Conservation (phyloP, 306 rosid species). For the Pterocarpus santalinus region DNA sequence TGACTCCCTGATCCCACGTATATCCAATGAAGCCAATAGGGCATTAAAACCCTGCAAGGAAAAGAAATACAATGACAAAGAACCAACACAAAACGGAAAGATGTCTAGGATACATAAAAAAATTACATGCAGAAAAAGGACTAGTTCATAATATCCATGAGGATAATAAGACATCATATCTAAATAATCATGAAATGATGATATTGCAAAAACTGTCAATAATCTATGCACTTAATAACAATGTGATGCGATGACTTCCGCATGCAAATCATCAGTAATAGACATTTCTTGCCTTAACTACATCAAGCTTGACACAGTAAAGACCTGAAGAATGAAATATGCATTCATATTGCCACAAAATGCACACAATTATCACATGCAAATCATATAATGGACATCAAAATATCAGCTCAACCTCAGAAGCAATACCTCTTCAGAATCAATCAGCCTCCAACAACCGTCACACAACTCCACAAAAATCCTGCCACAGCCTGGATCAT, state of each 20-base stretch:
- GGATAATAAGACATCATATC: slow-evolving; percentile 15
- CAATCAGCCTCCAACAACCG: slow-evolving; percentile 79
- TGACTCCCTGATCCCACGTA: slow-evolving; percentile 81
- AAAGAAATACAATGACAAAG: slow-evolving; percentile 27
- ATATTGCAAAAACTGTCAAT: slow-evolving; percentile 5
- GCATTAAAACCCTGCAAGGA: slow-evolving; percentile 75
- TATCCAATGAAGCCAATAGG: slow-evolving; percentile 72
- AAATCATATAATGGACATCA: slow-evolving; percentile 31
- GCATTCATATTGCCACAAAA: slow-evolving; percentile 28
- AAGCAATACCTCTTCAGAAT: slow-evolving; percentile 75
- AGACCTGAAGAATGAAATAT: background rate
- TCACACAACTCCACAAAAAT: slow-evolving; percentile 76
- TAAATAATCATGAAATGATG: slow-evolving; percentile 8
- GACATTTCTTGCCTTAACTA: slow-evolving; percentile 36
- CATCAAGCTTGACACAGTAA: slow-evolving; percentile 23
- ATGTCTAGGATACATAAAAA: slow-evolving; percentile 18
- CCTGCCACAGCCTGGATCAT: slow-evolving; percentile 88
- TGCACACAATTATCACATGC: slow-evolving; percentile 19
- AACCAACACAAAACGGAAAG: slow-evolving; percentile 33
- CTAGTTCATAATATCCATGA: background rate
- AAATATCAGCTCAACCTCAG: slow-evolving; percentile 28
- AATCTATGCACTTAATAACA: slow-evolving; percentile 13
- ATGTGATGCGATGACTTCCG: slow-evolving; percentile 9
- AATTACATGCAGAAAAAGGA: background rate
- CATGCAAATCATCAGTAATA: slow-evolving; percentile 26